Base-by-base conservation (phyloP, 306 rosid species). In the Astragalus membranaceus region DNA sequence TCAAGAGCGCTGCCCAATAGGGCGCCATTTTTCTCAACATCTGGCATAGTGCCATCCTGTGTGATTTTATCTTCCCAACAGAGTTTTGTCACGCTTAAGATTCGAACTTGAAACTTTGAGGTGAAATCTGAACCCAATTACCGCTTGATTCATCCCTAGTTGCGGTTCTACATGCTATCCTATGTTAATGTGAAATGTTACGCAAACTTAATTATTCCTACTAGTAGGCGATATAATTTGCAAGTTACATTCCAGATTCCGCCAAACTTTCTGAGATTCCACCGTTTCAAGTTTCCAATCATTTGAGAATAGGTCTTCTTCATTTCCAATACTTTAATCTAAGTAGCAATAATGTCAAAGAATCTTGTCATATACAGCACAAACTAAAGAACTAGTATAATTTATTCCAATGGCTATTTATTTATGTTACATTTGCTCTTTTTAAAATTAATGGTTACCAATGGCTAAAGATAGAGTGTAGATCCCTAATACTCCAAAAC, bases 201-300 rank as follows among this genome's bases (percentile, higher is more conserved):
- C 4, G 13, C 48, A 10, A n/a, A 42, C 48, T 42, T n/a, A 42
- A 42, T 47, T 5, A 20, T 15, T 50, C 55, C 12, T 15, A 17
- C 29, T 26, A 7, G 8, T 16, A 5, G 65, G 32, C 32, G 55
- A n/a, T 29, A 14, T 33, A 33, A 47, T 16, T 33, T 47, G 41
- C 48, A 41, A 54, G 54, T 39, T 39, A 39, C 44, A 39, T 70
- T 53, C 53, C 33, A 57, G 53, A 29, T 30, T 57, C 75, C 14
- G 33, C 43, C 53, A n/a, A 47, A 72, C 43, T 20, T 72, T 72
- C 4, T 12, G 26, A 36, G 77, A 61, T 48, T 72, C 69, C 51
- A 39, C 6, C 11, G 8, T 61, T 37, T 30, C 35, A 39, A 61
- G 3, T 5, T 39, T 16, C 30, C 51, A 8, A 33, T 72, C 64